These are phyloP conservation scores for Allodekkera sacchari DNA, from an alignment of 805 yeast genomes.

Conservation along the genomic window DNA sequence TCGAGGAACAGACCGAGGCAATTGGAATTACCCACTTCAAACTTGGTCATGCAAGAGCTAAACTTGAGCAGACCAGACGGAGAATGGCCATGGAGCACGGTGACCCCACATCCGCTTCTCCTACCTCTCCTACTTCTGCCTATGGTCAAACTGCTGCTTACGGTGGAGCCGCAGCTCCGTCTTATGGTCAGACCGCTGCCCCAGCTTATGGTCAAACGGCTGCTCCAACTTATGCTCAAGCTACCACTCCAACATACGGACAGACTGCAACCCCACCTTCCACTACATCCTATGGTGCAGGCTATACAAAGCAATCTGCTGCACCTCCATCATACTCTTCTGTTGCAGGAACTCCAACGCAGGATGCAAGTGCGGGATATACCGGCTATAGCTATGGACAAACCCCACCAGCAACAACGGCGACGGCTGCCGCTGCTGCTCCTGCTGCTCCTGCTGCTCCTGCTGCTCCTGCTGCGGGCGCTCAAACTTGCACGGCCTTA, in stretches of 20 bases:
- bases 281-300: constrained; percentile 14
- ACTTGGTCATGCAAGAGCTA: constrained; percentile 77
- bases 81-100: constrained; percentile 48
- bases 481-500: constrained; percentile 74
- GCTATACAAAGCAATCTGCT: constrained; percentile 3
- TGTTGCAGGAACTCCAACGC: constrained; percentile 27
- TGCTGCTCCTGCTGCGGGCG: constrained; percentile 28
- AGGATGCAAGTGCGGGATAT: constrained; percentile 8
- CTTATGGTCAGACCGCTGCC: constrained; percentile 18
- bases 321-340: constrained; percentile 18
- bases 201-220: constrained; percentile 28
- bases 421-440: constrained; percentile 9
- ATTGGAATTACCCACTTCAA: constrained; percentile 88
- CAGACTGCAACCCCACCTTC: constrained; percentile 19
- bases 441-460: constrained; percentile 27
- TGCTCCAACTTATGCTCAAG: constrained; percentile 13
- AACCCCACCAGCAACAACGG: constrained; percentile 3
- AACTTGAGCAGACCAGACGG: constrained; percentile 75
- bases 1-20: constrained; percentile 83
- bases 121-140: constrained; percentile 4
- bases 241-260: constrained; percentile 3
- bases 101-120: constrained; percentile 29
- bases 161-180: constrained; percentile 24
- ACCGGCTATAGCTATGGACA: constrained; percentile 3
- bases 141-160: constrained; percentile 11